These are phyloP conservation scores for Fusarium gaditjirri DNA, from an alignment of 2,329 filamentous ascomycete species.

Conservation along the genomic window DNA sequence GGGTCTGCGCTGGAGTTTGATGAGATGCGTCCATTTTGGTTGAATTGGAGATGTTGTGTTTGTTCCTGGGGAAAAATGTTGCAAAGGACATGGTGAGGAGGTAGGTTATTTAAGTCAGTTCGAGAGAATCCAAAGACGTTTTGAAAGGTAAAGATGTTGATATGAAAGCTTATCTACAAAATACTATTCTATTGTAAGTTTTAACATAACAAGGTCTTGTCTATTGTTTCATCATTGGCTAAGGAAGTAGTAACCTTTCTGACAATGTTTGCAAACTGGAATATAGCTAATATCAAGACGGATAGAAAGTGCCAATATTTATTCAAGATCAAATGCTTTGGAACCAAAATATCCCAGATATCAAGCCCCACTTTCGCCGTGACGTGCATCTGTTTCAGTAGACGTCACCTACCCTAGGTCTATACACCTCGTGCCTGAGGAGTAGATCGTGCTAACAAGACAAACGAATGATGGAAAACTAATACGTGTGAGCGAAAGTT, in stretches of 20 bases:
- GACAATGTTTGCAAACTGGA: background rate
- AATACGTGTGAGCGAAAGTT: background rate
- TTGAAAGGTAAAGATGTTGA: accelerated
- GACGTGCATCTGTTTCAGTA: accelerated
- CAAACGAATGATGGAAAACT: background rate
- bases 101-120: accelerated
- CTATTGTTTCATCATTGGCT: background rate
- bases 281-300: background rate
- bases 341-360: too few species aligned
- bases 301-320: too few species aligned
- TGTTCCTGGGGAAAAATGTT: background rate
- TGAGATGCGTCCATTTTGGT: background rate
- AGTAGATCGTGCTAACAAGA: background rate
- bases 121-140: accelerated
- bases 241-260: accelerated
- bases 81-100: accelerated
- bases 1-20: background rate
- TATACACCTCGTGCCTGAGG: accelerated
- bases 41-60: background rate
- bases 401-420: background rate
- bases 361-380: background rate
- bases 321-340: accelerated
- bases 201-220: accelerated
- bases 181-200: background rate
- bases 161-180: accelerated